Evolutionary conservation across 2,329 filamentous ascomycete genomes (phyloP).

Genomic region (Colletotrichum tanaceti): DNA sequence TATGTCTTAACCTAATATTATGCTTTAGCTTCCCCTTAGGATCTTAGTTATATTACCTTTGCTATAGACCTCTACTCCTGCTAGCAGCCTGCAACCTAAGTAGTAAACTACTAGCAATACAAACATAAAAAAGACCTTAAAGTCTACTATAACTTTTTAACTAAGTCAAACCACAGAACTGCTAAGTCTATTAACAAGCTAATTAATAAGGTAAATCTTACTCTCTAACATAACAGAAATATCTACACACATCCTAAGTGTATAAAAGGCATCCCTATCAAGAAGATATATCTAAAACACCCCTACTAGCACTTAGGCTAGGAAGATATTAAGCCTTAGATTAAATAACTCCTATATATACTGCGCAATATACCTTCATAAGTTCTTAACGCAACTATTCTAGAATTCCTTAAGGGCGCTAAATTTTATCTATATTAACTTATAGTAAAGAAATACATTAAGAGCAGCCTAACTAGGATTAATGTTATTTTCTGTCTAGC

Average conservation of each 20-base stretch:
- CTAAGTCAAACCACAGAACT: conserved; percentile 1
- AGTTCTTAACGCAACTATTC: conserved; percentile 55
- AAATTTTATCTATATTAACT: conserved; percentile 68
- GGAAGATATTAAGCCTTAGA: conserved; percentile 57
- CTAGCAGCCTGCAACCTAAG: conserved; percentile 11
- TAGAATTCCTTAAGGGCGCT: conserved; percentile 62
- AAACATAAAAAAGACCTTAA: conserved; percentile 17
- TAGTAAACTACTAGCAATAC: conserved; percentile 31
- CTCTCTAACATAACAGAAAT: conserved; percentile 61
- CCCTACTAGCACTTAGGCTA: conserved; percentile 68
- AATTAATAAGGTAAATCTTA: conserved; percentile 58
- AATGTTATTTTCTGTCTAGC: conserved; percentile 68
- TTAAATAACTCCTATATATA: conserved; percentile 53
- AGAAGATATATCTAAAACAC: conserved; percentile 61
- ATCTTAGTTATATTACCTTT: neutral
- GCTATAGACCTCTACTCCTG: conserved; percentile 23
- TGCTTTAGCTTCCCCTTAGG: too few species aligned
- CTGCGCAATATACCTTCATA: conserved; percentile 61
- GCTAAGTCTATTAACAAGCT: conserved; percentile 10
- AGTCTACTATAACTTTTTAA: conserved; percentile 24
- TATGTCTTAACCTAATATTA: too few species aligned
- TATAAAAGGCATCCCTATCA: conserved; percentile 64
- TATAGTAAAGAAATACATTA: conserved; percentile 63
- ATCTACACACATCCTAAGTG: conserved; percentile 63
- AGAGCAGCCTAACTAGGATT: conserved; percentile 59